Evolutionary conservation across 495 filamentous ascomycete species (phyloP), one percentile per base, ranked within the genome.

Genomic region (Aspergillus nidulans): DNA sequence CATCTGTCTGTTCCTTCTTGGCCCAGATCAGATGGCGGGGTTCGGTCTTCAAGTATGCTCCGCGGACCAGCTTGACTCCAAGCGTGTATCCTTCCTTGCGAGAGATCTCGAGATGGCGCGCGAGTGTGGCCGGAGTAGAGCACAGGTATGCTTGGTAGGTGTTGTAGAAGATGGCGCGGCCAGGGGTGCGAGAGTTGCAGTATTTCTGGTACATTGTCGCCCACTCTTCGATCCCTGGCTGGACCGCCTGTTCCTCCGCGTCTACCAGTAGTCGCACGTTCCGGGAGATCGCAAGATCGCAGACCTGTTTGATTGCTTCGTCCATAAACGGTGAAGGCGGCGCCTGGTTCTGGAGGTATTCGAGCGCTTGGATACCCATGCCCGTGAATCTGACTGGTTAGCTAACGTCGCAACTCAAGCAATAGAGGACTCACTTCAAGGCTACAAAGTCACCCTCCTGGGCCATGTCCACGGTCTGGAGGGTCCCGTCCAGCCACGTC

Each of bases 31-130:
- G 70, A 18, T 90, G 74, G 8, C 89, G 76, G 0, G 90, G 88
- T 66, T 97, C 92, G 7, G 80, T 82, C 46, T 82, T 83, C 28
- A 98, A 73, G 68, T 98, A 98, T 8, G 92, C 92, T 34, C 92
- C 92, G 28, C 92, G 81, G 8, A 98, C 92, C 1, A 98, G 79
- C 74, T 98, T 98, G 24, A 94, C 82, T 20, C 94, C 92, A 0
- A 96, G 75, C 0, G 85, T 89, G 64, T 88, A 95, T 2, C 82
- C 83, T 34, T 91, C 85, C 49, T 76, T 65, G 21, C 77, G 65
- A 1, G 92, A 88, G 13, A 68, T 68, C 12, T 79, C 79, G 4
- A 96, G 77, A 63, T 96, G 90, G 4, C 65, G 64, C 12, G 81
- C 79, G 0, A 97, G 74, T 1, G 80, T 82, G 8, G 65, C 63